Percentiles rank a stretch among this genome's conserved stretches.
Conservation (phyloP, 306 rosid species). For the Elaeagnus macrophylla region DNA sequence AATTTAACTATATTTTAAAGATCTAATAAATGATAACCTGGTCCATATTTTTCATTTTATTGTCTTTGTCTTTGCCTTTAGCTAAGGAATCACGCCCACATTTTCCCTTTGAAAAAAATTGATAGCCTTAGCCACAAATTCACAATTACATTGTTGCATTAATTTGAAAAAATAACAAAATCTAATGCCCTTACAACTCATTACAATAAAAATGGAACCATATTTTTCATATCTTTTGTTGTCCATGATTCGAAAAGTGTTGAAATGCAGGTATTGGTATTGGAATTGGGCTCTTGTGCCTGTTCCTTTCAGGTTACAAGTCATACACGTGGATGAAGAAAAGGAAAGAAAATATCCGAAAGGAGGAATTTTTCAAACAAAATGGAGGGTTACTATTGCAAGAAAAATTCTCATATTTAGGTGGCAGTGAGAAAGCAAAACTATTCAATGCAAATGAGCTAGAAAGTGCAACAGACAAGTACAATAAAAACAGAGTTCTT, state of each 20-base stretch:
- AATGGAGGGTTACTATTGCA: conserved; percentile 42
- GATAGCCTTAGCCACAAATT: too few species aligned
- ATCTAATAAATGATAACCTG: too few species aligned
- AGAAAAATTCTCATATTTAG: conserved; percentile 23
- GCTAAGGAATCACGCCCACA: too few species aligned
- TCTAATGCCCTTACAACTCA: neutral
- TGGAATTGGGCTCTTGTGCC: conserved; percentile 24
- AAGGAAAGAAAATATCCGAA: conserved; percentile 8
- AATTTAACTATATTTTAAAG: too few species aligned
- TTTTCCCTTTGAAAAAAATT: too few species aligned
- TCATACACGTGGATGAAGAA: conserved; percentile 13
- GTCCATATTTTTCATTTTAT: too few species aligned
- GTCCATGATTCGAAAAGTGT: neutral
- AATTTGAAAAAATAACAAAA: too few species aligned
- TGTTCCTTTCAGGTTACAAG: conserved; percentile 27
- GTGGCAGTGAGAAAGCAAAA: conserved; percentile 25
- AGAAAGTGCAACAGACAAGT: conserved; percentile 29
- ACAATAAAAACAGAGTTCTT: conserved; percentile 7
- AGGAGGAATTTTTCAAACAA: conserved; percentile 37
- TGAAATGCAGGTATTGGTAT: conserved; percentile 30
- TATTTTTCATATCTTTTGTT: neutral
- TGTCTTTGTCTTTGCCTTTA: too few species aligned
- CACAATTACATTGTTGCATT: too few species aligned
- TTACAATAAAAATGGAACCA: neutral
- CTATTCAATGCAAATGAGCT: conserved; percentile 37